Evolutionary conservation across 768 basidiomycete genomes (phyloP).

Genomic region (Hypsizygus marmoreus): DNA sequence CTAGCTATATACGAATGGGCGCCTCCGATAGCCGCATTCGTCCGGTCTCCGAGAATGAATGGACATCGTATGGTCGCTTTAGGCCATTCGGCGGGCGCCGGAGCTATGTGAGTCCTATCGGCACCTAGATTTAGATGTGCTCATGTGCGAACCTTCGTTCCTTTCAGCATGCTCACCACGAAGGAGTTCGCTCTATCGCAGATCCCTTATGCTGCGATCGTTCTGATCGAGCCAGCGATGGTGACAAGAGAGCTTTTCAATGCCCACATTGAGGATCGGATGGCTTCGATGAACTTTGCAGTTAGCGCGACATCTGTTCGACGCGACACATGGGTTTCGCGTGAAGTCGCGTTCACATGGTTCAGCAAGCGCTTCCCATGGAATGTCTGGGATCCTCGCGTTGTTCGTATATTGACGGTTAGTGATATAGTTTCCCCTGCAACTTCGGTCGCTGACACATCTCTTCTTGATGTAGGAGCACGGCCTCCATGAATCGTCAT

Average conservation of each 20-base stretch:
- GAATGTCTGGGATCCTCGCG: slow-evolving; percentile 46
- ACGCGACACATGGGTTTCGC: slow-evolving; percentile 41
- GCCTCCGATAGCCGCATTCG: slow-evolving; percentile 13
- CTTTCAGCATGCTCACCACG: slow-evolving; percentile 41
- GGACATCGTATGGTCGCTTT: slow-evolving; percentile 14
- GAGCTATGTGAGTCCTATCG: slow-evolving; percentile 6
- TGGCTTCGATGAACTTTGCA: slow-evolving; percentile 22
- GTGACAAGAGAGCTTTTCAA: slow-evolving; percentile 14
- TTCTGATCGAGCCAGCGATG: slow-evolving; percentile 11
- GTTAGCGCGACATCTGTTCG: slow-evolving; percentile 37
- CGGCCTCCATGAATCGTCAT: slow-evolving; percentile 31
- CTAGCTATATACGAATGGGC: slow-evolving; percentile 19
- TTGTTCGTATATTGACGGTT: slow-evolving; percentile 39
- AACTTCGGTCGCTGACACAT: not conserved
- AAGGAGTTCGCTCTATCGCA: slow-evolving; percentile 26
- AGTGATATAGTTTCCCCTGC: slow-evolving; percentile 15
- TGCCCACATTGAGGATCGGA: slow-evolving; percentile 6
- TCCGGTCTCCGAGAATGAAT: slow-evolving; percentile 15
- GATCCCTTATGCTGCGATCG: slow-evolving; percentile 4
- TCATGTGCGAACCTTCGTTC: too few species aligned
- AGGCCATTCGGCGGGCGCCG: slow-evolving; percentile 22
- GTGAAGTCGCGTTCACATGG: slow-evolving; percentile 42
- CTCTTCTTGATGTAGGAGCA: slow-evolving; percentile 29
- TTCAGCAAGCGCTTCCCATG: slow-evolving; percentile 47
- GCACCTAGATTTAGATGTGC: not conserved